Percentiles rank a stretch among this genome's conserved stretches.
phyloP scores from a whole-genome alignment of 495 filamentous ascomycete genomes.

The Aspergillus sclerotioniger region DNA sequence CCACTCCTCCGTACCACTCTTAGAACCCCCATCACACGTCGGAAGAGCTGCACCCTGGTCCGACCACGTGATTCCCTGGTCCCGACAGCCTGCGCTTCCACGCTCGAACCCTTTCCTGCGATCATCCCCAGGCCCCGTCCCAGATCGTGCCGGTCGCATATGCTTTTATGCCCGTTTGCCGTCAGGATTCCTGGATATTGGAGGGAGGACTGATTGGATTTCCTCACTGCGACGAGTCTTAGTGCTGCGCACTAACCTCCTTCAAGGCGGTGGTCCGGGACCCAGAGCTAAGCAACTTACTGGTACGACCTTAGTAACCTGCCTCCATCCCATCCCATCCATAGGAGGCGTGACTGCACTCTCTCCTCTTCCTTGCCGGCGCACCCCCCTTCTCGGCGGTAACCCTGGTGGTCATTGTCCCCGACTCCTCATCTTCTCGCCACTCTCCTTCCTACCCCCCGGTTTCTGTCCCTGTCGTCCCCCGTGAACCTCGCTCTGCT shows the following conservation, averaged over 20 bases:
- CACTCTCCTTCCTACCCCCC: conserved; percentile 3
- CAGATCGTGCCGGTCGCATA: conserved; percentile 12
- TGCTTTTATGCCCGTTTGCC: conserved; percentile 11
- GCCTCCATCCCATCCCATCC: conserved; percentile 17
- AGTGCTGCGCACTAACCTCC: conserved; percentile 28
- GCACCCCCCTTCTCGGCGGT: conserved; percentile 18
- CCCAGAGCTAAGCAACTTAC: conserved; percentile 22
- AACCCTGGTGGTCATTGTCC: conserved; percentile 24
- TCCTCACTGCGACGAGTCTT: conserved; percentile 15
- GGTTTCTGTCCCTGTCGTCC: conserved; percentile 11
- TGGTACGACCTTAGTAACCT: conserved; percentile 7
- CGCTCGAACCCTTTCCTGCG: conserved; percentile 11
- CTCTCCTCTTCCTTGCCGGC: conserved; percentile 16
- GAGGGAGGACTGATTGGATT: conserved; percentile 12
- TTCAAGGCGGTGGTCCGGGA: conserved; percentile 28
- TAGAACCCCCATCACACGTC: too few species aligned
- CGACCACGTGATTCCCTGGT: conserved; percentile 1
- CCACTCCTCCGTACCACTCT: conserved; percentile 1
- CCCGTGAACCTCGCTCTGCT: conserved; percentile 20
- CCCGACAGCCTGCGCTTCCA: conserved; percentile 1
- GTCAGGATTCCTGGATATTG: conserved; percentile 11
- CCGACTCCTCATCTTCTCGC: conserved; percentile 3
- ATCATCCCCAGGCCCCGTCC: conserved; percentile 13
- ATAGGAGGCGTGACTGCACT: conserved; percentile 38
- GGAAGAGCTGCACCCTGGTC: conserved; percentile 7